Percentiles rank a stretch among this genome's conserved stretches.
Evolutionary conservation across 177 flowering plant species (phyloP).

Genomic region (Vitis hybrid): DNA sequence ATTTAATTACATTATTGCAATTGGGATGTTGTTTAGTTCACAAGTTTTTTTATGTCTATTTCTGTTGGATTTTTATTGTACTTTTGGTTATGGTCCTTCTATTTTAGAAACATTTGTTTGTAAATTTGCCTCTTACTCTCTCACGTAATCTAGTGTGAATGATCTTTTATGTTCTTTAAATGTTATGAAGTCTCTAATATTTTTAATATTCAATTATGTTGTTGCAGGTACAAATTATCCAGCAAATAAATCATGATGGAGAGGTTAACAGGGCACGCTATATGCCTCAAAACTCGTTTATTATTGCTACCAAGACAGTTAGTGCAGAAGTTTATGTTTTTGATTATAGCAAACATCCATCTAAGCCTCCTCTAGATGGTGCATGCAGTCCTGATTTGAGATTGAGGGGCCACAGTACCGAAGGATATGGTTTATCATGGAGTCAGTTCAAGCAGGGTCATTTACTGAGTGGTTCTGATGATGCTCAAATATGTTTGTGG

Average conservation of each 20-base stretch:
- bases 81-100: too few species aligned
- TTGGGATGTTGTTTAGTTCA: too few species aligned
- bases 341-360: constrained; percentile 94
- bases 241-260: constrained; percentile 96
- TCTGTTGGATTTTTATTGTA: too few species aligned
- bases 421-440: constrained; percentile 98
- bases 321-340: constrained; percentile 96
- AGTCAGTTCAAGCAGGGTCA: constrained; percentile 88
- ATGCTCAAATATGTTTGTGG: constrained; percentile 98
- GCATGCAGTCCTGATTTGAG: constrained; percentile 89
- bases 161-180: too few species aligned
- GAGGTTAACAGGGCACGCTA: constrained; percentile 98
- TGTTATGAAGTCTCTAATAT: too few species aligned
- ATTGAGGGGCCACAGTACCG: constrained; percentile 88
- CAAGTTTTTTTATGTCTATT: too few species aligned
- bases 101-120: too few species aligned
- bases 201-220: not conserved
- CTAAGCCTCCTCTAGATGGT: constrained; percentile 93
- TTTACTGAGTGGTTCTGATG: constrained; percentile 96
- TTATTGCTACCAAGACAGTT: constrained; percentile 93
- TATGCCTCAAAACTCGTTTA: constrained; percentile 94
- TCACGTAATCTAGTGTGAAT: too few species aligned
- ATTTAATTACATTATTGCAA: too few species aligned
- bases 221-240: constrained; percentile 87
- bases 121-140: too few species aligned